Base-by-base conservation (phyloP, 1,139 yeast species). In the Hyphopichia buzzinii region DNA sequence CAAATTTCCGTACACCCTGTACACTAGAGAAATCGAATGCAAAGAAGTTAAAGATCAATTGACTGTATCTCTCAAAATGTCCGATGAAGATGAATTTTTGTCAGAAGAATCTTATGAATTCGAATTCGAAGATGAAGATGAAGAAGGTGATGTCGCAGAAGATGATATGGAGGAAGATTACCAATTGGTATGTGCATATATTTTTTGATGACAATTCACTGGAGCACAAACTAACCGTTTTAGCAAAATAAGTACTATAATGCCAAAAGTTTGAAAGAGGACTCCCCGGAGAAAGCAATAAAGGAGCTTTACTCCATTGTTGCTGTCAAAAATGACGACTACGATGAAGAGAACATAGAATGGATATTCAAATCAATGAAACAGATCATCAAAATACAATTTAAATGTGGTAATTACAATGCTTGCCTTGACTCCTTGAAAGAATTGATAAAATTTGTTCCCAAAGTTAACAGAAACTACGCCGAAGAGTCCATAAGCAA, bases 41-140 rank as follows among this genome's bases (percentile, higher is more conserved):
- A n/a, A n/a, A n/a, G n/a, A n/a, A n/a, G n/a, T n/a, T n/a, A n/a
- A n/a, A n/a, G n/a, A n/a, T n/a, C n/a, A n/a, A n/a, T n/a, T n/a
- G n/a, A n/a, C n/a, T n/a, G n/a, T n/a, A 11, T 5, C 15, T 19
- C 8, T 17, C 17, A 25, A 12, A n/a, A 77, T 77, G 81, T 74
- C 80, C 3, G 81, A 77, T 48, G 79, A 74, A 36, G 79, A 72
- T 31, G 79, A 74, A 34, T 77, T 65, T 48, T 64, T 71, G 55
- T 74, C 81, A 17, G 81, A 79, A 44, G 85, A 76, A 63, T 77
- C 79, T 40, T 79, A 77, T 47, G 85, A 81, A 51, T 81, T 80
- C 48, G 86, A 81, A 46, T 79, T 79, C 44, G 83, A 77, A 42
- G 82, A 77, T 31, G 74, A 68, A 32, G 74, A 69, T 28, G 84